phyloP scores from a whole-genome alignment of 345 rosid genomes.

The Clausena lansium region DNA sequence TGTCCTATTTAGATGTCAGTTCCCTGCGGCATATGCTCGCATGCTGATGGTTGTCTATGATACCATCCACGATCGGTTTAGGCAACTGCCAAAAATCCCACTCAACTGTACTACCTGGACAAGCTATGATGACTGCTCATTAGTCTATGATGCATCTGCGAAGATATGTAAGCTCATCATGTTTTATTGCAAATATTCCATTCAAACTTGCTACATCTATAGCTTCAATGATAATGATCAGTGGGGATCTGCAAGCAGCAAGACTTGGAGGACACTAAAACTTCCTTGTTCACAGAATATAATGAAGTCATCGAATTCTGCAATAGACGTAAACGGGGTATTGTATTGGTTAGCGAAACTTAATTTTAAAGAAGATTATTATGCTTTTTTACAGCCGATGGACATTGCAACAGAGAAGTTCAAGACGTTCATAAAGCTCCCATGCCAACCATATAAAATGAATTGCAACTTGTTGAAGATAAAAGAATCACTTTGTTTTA shows the following conservation, averaged over 20 bases:
- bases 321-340: not conserved
- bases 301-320: not conserved
- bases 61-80: too few relatives aligned
- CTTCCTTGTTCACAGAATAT: too few relatives aligned
- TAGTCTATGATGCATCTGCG: not conserved
- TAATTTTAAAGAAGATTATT: too few relatives aligned
- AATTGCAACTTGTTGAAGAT: not conserved
- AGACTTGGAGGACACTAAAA: not conserved
- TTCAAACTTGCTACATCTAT: not conserved
- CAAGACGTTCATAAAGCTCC: not conserved
- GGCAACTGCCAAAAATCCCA: too few relatives aligned
- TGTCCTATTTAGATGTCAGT: too few relatives aligned
- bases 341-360: not conserved
- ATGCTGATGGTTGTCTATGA: too few relatives aligned
- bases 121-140: not conserved
- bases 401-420: not conserved
- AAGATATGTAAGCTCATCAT: not conserved
- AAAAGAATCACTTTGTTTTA: not conserved
- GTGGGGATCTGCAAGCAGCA: too few relatives aligned
- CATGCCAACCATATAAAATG: not conserved
- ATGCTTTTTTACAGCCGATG: not conserved
- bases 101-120: too few relatives aligned
- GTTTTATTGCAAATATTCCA: not conserved
- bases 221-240: too few relatives aligned
- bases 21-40: too few relatives aligned